These are phyloP conservation scores for Eucalyptus grandis DNA, from an alignment of 345 rosid species.

Conservation along the genomic window DNA sequence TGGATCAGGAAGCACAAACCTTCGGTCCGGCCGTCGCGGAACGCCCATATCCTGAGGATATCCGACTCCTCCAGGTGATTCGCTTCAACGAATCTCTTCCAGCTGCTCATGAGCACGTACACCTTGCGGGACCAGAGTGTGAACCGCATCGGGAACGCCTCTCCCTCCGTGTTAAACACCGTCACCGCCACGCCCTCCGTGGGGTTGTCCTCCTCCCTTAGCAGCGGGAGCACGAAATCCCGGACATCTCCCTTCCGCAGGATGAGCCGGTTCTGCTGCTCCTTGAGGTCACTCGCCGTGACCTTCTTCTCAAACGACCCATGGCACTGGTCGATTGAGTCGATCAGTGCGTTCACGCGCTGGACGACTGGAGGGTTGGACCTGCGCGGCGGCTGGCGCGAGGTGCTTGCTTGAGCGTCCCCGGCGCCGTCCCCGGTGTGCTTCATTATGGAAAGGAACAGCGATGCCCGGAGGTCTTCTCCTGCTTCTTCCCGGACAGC, in stretches of 20 bases:
- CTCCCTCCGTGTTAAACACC: not conserved
- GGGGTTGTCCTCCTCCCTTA: not conserved
- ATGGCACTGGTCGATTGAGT: not conserved
- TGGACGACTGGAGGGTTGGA: not conserved
- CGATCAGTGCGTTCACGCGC: not conserved
- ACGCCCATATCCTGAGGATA: not conserved
- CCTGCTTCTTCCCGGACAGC: not conserved
- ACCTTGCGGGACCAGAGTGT: not conserved
- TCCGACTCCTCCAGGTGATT: not conserved
- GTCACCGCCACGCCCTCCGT: not conserved
- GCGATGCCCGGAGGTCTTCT: not conserved
- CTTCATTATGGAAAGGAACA: not conserved
- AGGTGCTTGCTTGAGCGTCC: not conserved
- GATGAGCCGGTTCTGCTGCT: not conserved
- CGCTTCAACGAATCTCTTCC: not conserved
- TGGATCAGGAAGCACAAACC: not conserved
- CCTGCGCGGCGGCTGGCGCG: not conserved
- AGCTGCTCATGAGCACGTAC: not conserved
- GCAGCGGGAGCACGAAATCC: not conserved
- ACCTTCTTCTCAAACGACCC: not conserved
- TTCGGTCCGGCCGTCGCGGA: not conserved
- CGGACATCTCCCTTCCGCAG: not conserved
- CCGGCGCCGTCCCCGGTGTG: rapidly evolving
- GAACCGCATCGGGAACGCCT: not conserved
- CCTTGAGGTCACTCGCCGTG: not conserved